These are phyloP conservation scores for Pythium brachiatum DNA, from an alignment of 352 stramenopile genomes.

Conservation along the genomic window DNA sequence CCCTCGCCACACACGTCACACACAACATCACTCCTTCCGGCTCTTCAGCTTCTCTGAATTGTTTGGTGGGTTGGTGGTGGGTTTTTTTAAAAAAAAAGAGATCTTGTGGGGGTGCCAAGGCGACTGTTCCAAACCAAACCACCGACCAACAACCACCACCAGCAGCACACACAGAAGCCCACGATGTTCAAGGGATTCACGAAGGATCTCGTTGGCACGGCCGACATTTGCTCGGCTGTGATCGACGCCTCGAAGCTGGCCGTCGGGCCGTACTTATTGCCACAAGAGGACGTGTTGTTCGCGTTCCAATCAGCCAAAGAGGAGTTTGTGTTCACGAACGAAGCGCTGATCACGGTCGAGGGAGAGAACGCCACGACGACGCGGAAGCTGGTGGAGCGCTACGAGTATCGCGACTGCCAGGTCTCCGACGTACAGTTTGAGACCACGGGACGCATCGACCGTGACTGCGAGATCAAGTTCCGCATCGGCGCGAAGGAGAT, in stretches of 20 bases:
- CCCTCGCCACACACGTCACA: no score
- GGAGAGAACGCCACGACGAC: conserved; percentile 46
- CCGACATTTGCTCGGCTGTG: conserved; percentile 48
- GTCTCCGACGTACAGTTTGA: conserved; percentile 43
- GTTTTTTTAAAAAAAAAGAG: no score
- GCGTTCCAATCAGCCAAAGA: conserved; percentile 56
- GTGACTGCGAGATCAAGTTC: conserved; percentile 71
- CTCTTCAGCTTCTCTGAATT: no score
- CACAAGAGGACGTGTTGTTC: conserved; percentile 46
- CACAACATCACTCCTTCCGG: no score
- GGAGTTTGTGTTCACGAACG: conserved; percentile 63
- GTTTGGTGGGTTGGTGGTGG: no score
- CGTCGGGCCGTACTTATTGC: conserved; percentile 35
- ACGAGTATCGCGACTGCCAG: conserved; percentile 38
- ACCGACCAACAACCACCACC: no score
- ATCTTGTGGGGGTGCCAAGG: no score
- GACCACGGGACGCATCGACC: conserved; percentile 51
- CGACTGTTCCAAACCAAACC: no score
- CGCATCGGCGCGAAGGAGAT: conserved; percentile 34
- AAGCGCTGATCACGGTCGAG: conserved; percentile 41
- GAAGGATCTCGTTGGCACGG: conserved; percentile 47
- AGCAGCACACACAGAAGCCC: background rate
- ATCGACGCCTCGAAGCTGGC: conserved; percentile 32
- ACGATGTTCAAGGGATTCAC: conserved; percentile 48
- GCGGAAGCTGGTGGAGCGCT: conserved; percentile 38